These are phyloP conservation scores for Purpureocillium lavendulum DNA, from an alignment of 2,329 filamentous ascomycete genomes.

Conservation along the genomic window DNA sequence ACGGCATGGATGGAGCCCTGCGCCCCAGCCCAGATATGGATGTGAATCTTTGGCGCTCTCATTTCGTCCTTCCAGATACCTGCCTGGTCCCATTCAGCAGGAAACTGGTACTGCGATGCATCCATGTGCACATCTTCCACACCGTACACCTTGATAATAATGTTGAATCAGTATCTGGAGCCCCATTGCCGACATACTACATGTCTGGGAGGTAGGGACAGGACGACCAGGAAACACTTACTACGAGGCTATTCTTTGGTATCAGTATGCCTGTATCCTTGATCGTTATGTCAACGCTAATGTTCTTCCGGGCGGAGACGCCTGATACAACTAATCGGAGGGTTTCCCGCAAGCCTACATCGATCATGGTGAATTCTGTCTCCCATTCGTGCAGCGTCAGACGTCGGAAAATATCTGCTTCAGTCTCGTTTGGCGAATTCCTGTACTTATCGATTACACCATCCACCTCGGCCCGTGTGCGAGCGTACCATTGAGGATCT, in stretches of 20 bases:
- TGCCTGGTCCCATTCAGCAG: slow-evolving; percentile 37
- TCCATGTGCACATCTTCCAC: slow-evolving; percentile 41
- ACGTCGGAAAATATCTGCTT: slow-evolving; percentile 27
- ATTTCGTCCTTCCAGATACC: slow-evolving; percentile 36
- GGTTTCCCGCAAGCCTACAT: slow-evolving; percentile 42
- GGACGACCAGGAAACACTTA: slow-evolving; percentile 5
- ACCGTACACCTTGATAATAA: slow-evolving; percentile 23
- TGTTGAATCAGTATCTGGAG: slow-evolving; percentile 1
- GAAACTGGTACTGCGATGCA: slow-evolving; percentile 37
- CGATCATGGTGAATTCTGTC: slow-evolving; percentile 40
- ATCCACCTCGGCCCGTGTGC: slow-evolving; percentile 38
- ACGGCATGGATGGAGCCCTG: slow-evolving; percentile 26
- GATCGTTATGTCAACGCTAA: slow-evolving; percentile 33
- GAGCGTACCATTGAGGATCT: slow-evolving; percentile 35
- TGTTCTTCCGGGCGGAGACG: slow-evolving; percentile 42
- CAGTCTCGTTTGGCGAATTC: slow-evolving; percentile 15
- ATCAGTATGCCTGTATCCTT: slow-evolving; percentile 38
- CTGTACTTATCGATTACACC: slow-evolving; percentile 33
- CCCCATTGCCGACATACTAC: too few species aligned
- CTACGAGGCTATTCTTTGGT: slow-evolving; percentile 36
- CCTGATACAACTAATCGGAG: slow-evolving; percentile 43
- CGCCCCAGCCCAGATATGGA: slow-evolving; percentile 25
- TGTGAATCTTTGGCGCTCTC: slow-evolving; percentile 30
- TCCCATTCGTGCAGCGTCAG: slow-evolving; percentile 48
- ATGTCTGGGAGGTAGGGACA: too few species aligned